Evolutionary conservation across 352 stramenopile genomes (phyloP).

Genomic region (Phytophthora sojae): DNA sequence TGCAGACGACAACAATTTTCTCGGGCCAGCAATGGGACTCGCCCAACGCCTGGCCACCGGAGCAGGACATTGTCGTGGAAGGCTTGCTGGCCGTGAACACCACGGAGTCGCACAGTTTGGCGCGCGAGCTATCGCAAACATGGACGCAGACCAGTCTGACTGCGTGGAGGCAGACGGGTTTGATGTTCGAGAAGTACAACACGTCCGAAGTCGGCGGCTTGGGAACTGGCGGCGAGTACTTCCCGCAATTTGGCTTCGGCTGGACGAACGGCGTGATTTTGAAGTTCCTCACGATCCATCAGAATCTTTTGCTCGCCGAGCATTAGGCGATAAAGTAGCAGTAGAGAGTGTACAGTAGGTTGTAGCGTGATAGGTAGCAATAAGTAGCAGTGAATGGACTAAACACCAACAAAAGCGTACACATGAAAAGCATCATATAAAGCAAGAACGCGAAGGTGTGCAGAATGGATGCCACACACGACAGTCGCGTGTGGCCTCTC

Average conservation of each 20-base stretch:
- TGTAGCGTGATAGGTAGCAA: neutral
- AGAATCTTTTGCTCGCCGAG: slow-evolving; percentile 61
- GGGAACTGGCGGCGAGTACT: slow-evolving; percentile 88
- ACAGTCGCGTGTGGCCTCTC: slow-evolving; percentile 15
- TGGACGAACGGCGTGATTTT: slow-evolving; percentile 91
- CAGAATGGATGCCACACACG: slow-evolving; percentile 36
- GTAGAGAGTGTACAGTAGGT: neutral
- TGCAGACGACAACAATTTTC: slow-evolving; percentile 72
- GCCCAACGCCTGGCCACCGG: slow-evolving; percentile 87
- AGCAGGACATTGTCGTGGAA: slow-evolving; percentile 86
- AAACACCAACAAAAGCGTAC: slow-evolving; percentile 8
- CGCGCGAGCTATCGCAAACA: slow-evolving; percentile 55
- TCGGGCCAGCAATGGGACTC: slow-evolving; percentile 90
- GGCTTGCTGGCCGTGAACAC: slow-evolving; percentile 69
- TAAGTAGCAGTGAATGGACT: slow-evolving; percentile 6
- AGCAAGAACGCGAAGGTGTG: slow-evolving; percentile 33
- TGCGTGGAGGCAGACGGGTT: slow-evolving; percentile 71
- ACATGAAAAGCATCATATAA: slow-evolving; percentile 36
- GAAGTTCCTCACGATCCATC: slow-evolving; percentile 85
- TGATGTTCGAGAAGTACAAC: slow-evolving; percentile 94
- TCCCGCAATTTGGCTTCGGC: slow-evolving; percentile 89
- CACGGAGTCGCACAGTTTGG: slow-evolving; percentile 55
- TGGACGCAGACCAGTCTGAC: slow-evolving; percentile 73
- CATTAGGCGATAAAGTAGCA: slow-evolving; percentile 21
- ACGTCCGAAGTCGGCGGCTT: slow-evolving; percentile 66